These are phyloP conservation scores for Polytrichum formosum DNA, from an alignment of 225 moss, liverwort and hornwort genomes.

Conservation along the genomic window DNA sequence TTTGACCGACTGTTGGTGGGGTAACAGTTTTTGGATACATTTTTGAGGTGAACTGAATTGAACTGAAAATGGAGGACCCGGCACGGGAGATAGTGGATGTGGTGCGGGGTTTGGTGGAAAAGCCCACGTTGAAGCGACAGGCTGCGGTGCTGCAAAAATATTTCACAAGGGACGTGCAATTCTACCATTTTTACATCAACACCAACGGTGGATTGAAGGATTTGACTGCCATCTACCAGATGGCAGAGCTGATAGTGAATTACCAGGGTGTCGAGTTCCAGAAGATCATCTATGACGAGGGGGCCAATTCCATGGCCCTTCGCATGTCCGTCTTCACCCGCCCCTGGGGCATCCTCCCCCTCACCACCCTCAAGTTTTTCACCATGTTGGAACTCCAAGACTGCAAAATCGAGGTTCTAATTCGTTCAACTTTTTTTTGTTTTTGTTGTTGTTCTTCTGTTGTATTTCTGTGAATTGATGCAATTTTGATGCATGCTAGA, in stretches of 20 bases:
- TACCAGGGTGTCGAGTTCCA: slow-evolving; percentile 50
- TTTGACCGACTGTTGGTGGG: too few relatives aligned
- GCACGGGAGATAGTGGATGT: slow-evolving; percentile 32
- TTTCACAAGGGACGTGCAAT: slow-evolving; percentile 41
- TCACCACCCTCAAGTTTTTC: slow-evolving; percentile 26
- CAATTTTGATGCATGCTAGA: not conserved
- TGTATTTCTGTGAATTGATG: too few relatives aligned
- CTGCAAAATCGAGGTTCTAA: slow-evolving; percentile 37
- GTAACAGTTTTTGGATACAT: too few relatives aligned
- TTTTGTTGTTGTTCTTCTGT: not conserved
- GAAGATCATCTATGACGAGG: slow-evolving; percentile 35
- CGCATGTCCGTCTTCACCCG: slow-evolving; percentile 27
- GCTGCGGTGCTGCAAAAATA: slow-evolving; percentile 26
- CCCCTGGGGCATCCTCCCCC: slow-evolving; percentile 25
- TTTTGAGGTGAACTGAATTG: too few relatives aligned
- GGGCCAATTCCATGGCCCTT: slow-evolving; percentile 22
- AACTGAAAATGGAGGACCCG: slow-evolving; percentile 42
- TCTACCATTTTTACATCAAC: slow-evolving; percentile 42
- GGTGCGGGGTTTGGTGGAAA: slow-evolving; percentile 37
- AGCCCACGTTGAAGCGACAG: slow-evolving; percentile 39
- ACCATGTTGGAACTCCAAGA: slow-evolving; percentile 33
- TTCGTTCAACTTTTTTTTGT: not conserved
- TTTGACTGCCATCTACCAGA: slow-evolving; percentile 39
- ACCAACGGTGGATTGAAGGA: slow-evolving; percentile 21
- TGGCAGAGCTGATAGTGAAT: slow-evolving; percentile 30